A percentile compares a stretch with the other conserved stretches of the same genome.
Conservation (phyloP, 139 green algal genomes). For the Limnomonas spitsbergensis region DNA sequence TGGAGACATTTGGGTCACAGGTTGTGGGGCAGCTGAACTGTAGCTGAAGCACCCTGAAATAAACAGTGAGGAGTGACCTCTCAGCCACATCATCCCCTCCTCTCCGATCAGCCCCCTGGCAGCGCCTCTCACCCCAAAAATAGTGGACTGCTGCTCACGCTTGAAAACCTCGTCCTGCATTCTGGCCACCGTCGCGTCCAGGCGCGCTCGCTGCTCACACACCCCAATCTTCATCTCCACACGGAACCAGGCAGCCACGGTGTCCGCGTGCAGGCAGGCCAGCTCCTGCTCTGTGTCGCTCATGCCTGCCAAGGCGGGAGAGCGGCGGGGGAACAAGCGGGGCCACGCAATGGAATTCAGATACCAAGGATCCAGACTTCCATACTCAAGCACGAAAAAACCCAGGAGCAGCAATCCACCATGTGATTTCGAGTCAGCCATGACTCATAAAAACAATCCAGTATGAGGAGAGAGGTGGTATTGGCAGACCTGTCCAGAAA, state of each 20-base stretch:
- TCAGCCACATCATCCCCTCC: no score
- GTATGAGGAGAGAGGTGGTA: slow-evolving; percentile 49
- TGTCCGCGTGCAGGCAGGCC: slow-evolving; percentile 60
- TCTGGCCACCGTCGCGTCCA: neutral
- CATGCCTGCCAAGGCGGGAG: slow-evolving; percentile 47
- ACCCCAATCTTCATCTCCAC: slow-evolving; percentile 57
- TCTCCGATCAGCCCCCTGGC: no score
- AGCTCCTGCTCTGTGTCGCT: slow-evolving; percentile 50
- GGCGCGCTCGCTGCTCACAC: slow-evolving; percentile 40
- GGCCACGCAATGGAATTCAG: slow-evolving; percentile 28
- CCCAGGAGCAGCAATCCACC: no score
- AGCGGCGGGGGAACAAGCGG: slow-evolving; percentile 17
- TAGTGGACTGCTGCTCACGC: slow-evolving; percentile 40
- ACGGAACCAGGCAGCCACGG: slow-evolving; percentile 42
- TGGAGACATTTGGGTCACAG: no score
- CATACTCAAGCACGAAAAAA: neutral
- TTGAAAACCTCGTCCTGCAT: slow-evolving; percentile 26
- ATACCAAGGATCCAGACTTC: neutral
- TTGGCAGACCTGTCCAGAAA: slow-evolving; percentile 48
- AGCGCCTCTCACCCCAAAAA: slow-evolving; percentile 55
- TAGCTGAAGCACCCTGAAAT: no score
- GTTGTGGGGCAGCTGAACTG: no score
- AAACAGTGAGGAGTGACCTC: no score
- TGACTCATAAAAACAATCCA: no score
- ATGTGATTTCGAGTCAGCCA: no score